Conservation (phyloP, 306 rosid genomes). For the Lathyrus aphaca region DNA sequence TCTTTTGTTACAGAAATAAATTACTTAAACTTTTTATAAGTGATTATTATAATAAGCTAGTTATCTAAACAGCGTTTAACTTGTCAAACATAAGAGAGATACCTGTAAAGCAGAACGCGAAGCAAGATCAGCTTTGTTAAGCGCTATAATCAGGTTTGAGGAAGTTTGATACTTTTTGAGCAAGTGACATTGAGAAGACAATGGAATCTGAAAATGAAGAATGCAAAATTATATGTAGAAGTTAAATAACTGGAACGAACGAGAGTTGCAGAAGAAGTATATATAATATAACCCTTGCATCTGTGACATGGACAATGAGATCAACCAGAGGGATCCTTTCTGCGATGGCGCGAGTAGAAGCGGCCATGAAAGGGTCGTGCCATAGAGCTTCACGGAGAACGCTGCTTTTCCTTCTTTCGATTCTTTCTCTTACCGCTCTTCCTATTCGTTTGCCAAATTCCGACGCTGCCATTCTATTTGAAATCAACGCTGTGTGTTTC, state of each 20-base stretch:
- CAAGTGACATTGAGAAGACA: conserved; percentile 58
- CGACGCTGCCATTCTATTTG: conserved; percentile 42
- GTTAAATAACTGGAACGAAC: neutral
- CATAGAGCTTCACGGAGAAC: conserved; percentile 44
- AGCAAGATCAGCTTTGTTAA: conserved; percentile 91
- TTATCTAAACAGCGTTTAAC: too few relatives aligned
- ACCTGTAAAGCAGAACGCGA: conserved; percentile 54
- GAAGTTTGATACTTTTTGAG: conserved; percentile 42
- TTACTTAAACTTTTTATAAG: too few relatives aligned
- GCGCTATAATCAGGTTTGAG: conserved; percentile 50
- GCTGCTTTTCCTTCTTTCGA: conserved; percentile 27
- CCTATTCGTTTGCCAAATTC: conserved; percentile 51
- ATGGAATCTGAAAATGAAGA: conserved; percentile 62
- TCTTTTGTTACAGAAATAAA: too few relatives aligned
- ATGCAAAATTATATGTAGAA: neutral
- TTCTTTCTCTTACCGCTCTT: conserved; percentile 30
- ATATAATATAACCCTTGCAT: conserved; percentile 62
- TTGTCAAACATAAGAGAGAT: neutral
- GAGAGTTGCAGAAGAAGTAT: neutral
- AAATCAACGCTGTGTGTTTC: too few relatives aligned
- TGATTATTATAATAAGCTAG: too few relatives aligned
- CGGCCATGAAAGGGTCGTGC: conserved; percentile 67
- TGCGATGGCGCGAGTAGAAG: conserved; percentile 70
- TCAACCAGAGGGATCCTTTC: conserved; percentile 71
- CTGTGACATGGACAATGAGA: conserved; percentile 72